Evolutionary conservation across 805 yeast species (phyloP), one percentile per base, ranked within the genome.

Genomic region (Cyberlindnera nakhonratchasimensis): DNA sequence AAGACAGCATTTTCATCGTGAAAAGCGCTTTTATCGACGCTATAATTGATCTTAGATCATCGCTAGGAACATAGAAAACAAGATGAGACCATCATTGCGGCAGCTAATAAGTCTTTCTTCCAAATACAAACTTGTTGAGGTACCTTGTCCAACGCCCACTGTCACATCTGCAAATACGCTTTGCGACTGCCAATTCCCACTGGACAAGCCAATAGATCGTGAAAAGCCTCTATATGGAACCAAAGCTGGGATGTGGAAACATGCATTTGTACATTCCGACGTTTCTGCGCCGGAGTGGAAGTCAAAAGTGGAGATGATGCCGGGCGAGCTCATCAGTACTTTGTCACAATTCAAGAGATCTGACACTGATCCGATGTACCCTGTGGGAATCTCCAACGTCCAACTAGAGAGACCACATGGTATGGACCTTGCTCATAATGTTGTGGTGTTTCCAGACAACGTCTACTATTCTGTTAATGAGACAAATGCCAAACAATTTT

Each of bases 371-470:
- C 70, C 77, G 11, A 54, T 54, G 36, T 73, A 73, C 53, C 83
- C 86, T 0, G 71, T 77, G 1, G 43, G 75, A 50, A 59, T 78
- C 1, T 72, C 79, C 26, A 73, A 74, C 58, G 64, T 75, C 5
- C 54, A 70, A 17, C 43, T 74, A 2, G 38, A 34, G 6, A 43
- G 41, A 13, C 42, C 51, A 4, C n/a, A 34, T 5, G 37, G 17
- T 14, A 34, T 36, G 18, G 2, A 17, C 9, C 29, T 39, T 14
- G 34, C 41, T 14, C 21, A 35, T 26, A 40, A 40, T 20, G 79
- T 74, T 0, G 54, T 71, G 21, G 52, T 80, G 11, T 80, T 69
- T 49, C 90, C 89, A 0, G 86, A 82, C 42, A 71, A 69, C 24
- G 46, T 65, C 28, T 53, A 54, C 7, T 64, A 73, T n/a, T 37